A percentile compares a stretch with the other conserved stretches of the same genome.
phyloP scores from a whole-genome alignment of 805 yeast species.

The Starmerella gropengiesseri region DNA sequence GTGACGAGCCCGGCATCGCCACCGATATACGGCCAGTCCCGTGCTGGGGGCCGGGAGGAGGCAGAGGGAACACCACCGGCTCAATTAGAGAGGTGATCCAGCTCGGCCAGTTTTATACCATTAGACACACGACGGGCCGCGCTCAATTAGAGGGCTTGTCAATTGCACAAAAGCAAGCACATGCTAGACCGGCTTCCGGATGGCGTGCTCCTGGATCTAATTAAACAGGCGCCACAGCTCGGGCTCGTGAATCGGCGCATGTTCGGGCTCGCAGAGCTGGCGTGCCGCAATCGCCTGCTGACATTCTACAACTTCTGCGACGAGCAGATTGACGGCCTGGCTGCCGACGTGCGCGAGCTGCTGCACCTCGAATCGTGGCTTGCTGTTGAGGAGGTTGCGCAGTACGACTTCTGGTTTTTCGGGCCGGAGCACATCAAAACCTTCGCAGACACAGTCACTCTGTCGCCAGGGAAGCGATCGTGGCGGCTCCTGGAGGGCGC shows the following conservation, averaged over 20 bases:
- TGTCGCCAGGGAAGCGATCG: slow-evolving; percentile 1
- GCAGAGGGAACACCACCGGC: too few relatives aligned
- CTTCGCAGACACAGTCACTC: not conserved
- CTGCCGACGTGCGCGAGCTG: slow-evolving; percentile 11
- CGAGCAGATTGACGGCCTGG: slow-evolving; percentile 17
- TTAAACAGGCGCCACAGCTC: slow-evolving; percentile 14
- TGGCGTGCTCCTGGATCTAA: slow-evolving; percentile 11
- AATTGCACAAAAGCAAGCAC: too few relatives aligned
- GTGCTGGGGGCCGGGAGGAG: too few relatives aligned
- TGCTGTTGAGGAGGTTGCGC: slow-evolving; percentile 16
- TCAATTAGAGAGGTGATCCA: too few relatives aligned
- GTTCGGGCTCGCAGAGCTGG: slow-evolving; percentile 16
- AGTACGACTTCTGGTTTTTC: slow-evolving; percentile 22
- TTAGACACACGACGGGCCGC: too few relatives aligned
- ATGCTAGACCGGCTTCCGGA: slow-evolving; percentile 20
- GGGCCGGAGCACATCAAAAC: slow-evolving; percentile 18
- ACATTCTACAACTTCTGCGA: slow-evolving; percentile 9
- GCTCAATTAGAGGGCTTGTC: too few relatives aligned
- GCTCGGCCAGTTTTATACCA: too few relatives aligned
- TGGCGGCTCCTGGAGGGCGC: slow-evolving; percentile 9
- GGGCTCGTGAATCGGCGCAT: slow-evolving; percentile 16
- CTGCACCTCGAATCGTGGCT: slow-evolving; percentile 21
- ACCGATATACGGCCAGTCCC: slow-evolving; percentile 2
- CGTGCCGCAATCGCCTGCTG: slow-evolving; percentile 11
- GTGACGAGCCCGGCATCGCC: too few relatives aligned